Evolutionary conservation across 1,284 basidiomycete genomes (phyloP).

Genomic region (Tilletia caries): DNA sequence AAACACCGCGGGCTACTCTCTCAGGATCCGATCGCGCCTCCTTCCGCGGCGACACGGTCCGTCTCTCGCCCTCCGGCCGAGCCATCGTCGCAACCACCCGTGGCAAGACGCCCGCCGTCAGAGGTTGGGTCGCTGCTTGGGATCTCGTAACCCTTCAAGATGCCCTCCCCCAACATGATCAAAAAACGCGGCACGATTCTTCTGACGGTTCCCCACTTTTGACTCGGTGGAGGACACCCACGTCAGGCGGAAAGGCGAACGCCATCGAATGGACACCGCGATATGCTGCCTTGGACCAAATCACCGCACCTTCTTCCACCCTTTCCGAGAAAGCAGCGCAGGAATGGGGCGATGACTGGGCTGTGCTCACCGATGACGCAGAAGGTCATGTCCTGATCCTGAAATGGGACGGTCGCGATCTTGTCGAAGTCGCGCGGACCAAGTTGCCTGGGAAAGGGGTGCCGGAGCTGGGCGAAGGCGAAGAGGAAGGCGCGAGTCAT

Average conservation of each 20-base stretch:
- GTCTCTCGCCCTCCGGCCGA: constrained; percentile 32
- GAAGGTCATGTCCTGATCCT: constrained; percentile 35
- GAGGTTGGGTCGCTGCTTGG: constrained; percentile 33
- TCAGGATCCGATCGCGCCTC: not conserved
- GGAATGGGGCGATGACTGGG: constrained; percentile 14
- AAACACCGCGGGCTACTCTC: too few relatives aligned
- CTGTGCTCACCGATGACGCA: constrained; percentile 45
- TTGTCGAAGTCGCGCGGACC: constrained; percentile 18
- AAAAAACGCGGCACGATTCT: not conserved
- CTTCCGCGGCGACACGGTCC: constrained; percentile 45
- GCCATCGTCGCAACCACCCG: constrained; percentile 42
- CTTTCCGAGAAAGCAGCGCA: not conserved
- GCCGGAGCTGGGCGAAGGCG: constrained; percentile 1
- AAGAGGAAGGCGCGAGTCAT: constrained; percentile 43
- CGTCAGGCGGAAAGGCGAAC: constrained; percentile 47
- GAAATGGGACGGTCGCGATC: constrained; percentile 22
- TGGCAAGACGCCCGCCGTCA: constrained; percentile 24
- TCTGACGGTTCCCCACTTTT: not conserved
- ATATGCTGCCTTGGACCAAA: not conserved
- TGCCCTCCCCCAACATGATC: too few relatives aligned
- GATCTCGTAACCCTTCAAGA: not conserved
- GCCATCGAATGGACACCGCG: constrained; percentile 39
- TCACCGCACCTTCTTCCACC: not conserved
- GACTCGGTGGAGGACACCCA: constrained; percentile 30
- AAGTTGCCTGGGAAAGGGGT: constrained; percentile 26